phyloP scores from a whole-genome alignment of 208 protist genomes.

The Trypanosoma scelopori region DNA sequence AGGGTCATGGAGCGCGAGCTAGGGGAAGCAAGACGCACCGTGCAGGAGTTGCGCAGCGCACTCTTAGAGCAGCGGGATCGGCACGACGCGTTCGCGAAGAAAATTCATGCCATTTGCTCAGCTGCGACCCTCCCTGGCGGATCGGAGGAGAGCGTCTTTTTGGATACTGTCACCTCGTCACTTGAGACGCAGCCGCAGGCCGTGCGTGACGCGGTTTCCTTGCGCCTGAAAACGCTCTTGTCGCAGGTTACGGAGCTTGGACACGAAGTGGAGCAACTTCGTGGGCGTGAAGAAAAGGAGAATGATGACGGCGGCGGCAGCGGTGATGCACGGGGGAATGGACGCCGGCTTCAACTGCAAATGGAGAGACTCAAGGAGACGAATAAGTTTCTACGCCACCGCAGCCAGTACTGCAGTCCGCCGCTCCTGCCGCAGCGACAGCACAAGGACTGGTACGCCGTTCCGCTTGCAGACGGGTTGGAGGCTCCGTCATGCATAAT shows the following conservation, averaged over 20 bases:
- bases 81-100: conserved; percentile 10
- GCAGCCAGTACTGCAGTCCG: neutral
- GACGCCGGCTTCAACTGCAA: conserved; percentile 1
- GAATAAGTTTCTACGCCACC: conserved; percentile 4
- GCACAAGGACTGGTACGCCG: conserved; percentile 2
- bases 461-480: conserved; percentile 11
- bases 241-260: neutral
- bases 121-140: neutral
- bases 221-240: conserved; percentile 10
- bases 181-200: conserved; percentile 4
- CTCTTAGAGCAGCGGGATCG: conserved; percentile 14
- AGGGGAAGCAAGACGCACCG: neutral
- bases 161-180: neutral
- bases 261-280: neutral
- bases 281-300: neutral
- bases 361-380: conserved; percentile 3
- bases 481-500: conserved; percentile 12
- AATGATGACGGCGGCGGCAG: neutral
- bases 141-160: neutral
- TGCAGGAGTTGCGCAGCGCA: conserved; percentile 8
- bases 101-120: conserved; percentile 10
- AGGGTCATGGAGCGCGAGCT: conserved; percentile 3
- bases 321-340: neutral
- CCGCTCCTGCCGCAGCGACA: neutral
- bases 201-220: conserved; percentile 3